These are phyloP conservation scores for Carpinus viminea DNA, from an alignment of 306 rosid species.

Conservation along the genomic window DNA sequence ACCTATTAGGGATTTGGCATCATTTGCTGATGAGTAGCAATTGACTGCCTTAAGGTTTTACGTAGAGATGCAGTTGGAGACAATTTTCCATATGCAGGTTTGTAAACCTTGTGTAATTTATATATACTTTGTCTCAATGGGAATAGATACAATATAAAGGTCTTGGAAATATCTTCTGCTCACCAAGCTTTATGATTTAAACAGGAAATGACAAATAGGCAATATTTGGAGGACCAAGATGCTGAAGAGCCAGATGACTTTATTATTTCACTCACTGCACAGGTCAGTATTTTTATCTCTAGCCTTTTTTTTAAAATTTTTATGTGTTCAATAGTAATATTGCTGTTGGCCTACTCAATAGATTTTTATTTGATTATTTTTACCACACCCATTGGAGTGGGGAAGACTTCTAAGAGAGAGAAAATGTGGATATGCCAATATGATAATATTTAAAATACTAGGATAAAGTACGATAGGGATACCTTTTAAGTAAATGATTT, in stretches of 20 bases:
- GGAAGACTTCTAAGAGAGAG: not conserved
- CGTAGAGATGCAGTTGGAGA: constrained; percentile 98
- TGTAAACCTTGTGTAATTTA: constrained; percentile 25
- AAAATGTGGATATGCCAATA: not conserved
- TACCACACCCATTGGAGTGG: not conserved
- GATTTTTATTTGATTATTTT: not conserved
- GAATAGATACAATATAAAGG: constrained; percentile 7
- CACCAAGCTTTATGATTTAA: constrained; percentile 34
- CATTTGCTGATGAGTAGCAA: constrained; percentile 92
- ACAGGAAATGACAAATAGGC: constrained; percentile 92
- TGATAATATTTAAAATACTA: not conserved
- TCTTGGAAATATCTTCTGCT: constrained; percentile 15
- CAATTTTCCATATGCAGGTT: constrained; percentile 97
- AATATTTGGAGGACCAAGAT: constrained; percentile 94
- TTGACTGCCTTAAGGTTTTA: constrained; percentile 95
- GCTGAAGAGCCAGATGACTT: constrained; percentile 99
- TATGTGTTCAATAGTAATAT: not conserved
- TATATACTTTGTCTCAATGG: constrained; percentile 21
- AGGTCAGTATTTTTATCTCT: constrained; percentile 49
- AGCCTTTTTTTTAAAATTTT: not conserved
- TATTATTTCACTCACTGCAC: constrained; percentile 88
- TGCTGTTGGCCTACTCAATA: not conserved
- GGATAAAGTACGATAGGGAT: not conserved
- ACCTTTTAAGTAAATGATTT: not conserved
- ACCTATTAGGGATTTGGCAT: constrained; percentile 65